A percentile compares a stretch with the other conserved stretches of the same genome.
phyloP scores from a whole-genome alignment of 106 monocot genomes.

The Apostasia ramifera region DNA sequence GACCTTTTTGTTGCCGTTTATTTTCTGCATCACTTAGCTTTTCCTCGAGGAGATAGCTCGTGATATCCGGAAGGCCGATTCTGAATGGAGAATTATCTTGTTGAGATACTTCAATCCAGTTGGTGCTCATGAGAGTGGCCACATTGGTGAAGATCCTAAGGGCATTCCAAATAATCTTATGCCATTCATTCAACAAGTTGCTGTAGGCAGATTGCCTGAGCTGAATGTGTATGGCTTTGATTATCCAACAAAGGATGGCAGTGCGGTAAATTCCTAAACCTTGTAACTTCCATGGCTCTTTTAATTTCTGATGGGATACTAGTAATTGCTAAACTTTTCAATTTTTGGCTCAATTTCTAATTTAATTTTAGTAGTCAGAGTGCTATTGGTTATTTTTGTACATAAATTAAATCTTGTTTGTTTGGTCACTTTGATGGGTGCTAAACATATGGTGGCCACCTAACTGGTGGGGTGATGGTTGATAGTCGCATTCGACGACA shows the following conservation, averaged over 20 bases:
- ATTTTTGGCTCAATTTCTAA: no score
- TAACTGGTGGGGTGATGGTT: no score
- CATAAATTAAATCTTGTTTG: no score
- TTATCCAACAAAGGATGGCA: constrained; percentile 88
- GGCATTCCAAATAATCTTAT: constrained; percentile 97
- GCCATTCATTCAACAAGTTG: constrained; percentile 94
- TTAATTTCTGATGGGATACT: neutral
- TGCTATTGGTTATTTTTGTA: no score
- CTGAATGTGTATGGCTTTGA: constrained; percentile 79
- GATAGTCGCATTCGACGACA: no score
- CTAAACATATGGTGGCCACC: no score
- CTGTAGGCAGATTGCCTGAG: constrained; percentile 66
- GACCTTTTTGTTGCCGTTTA: neutral
- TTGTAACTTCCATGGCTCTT: no score
- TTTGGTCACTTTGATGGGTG: no score
- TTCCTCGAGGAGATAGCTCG: constrained; percentile 89
- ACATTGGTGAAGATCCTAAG: constrained; percentile 90
- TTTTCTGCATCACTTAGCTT: constrained; percentile 37
- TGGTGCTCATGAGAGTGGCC: constrained; percentile 84
- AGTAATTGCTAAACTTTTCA: no score
- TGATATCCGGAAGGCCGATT: constrained; percentile 49
- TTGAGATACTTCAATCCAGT: constrained; percentile 97
- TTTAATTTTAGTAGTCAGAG: no score
- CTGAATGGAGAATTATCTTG: constrained; percentile 74
- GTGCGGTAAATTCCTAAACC: constrained; percentile 37